Evolutionary conservation across 2,329 filamentous ascomycete species (phyloP).

Genomic region (Fusarium acutatum): DNA sequence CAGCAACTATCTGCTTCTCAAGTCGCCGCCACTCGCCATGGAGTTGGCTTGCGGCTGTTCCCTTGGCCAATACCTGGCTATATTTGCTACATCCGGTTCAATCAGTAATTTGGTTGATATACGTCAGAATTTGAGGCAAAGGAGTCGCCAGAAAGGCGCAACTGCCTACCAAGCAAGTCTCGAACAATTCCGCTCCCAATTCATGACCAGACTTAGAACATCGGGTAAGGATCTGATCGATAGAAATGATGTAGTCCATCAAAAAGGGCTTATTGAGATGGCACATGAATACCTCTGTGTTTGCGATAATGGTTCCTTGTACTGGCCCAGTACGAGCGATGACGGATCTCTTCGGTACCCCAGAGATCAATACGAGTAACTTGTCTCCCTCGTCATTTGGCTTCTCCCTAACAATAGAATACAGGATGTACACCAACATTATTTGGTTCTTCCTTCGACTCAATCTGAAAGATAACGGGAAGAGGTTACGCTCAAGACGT

Average conservation of each 20-base stretch:
- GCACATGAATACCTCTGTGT: constrained; percentile 9
- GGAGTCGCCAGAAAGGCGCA: not conserved
- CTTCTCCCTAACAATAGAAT: rapidly evolving
- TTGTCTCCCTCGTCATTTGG: rapidly evolving
- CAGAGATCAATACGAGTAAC: not conserved
- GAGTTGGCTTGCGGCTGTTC: not conserved
- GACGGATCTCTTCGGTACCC: not conserved
- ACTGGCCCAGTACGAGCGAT: not conserved
- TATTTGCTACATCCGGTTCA: not conserved
- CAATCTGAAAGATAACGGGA: not conserved
- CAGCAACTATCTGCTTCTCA: not conserved
- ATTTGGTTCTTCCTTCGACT: not conserved
- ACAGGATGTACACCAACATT: constrained; percentile 3
- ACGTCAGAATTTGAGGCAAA: not conserved
- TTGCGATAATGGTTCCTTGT: not conserved
- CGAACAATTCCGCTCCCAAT: not conserved
- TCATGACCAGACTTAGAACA: not conserved
- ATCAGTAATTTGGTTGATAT: not conserved
- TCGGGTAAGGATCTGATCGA: not conserved
- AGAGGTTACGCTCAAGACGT: not conserved
- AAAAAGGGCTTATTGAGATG: not conserved
- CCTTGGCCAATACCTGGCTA: not conserved
- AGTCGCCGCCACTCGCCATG: not conserved
- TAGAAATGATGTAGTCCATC: not conserved
- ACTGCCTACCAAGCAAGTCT: not conserved